Evolutionary conservation across 2,329 filamentous ascomycete species (phyloP).

Genomic region (Fusarium burgessii): DNA sequence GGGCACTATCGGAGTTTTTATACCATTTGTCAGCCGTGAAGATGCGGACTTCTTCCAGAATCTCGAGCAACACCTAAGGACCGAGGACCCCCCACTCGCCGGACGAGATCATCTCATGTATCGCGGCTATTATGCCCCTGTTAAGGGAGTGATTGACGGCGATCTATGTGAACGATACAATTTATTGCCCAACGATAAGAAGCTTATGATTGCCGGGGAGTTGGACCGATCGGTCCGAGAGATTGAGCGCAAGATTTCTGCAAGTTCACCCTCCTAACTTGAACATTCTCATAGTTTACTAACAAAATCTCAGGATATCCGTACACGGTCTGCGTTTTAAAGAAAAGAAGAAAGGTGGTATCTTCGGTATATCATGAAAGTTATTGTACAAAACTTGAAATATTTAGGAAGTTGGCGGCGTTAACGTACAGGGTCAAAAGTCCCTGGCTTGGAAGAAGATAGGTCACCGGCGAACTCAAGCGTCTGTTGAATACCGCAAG

Average conservation of each 20-base stretch:
- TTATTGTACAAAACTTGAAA: slow-evolving; percentile 46
- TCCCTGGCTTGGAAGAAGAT: slow-evolving; percentile 44
- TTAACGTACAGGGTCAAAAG: slow-evolving; percentile 47
- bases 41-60: slow-evolving; percentile 98
- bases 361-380: slow-evolving; percentile 42
- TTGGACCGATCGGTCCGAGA: slow-evolving; percentile 90
- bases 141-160: slow-evolving; percentile 96
- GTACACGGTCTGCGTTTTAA: slow-evolving; percentile 70
- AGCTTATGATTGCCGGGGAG: slow-evolving; percentile 94
- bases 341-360: slow-evolving; percentile 31
- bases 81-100: slow-evolving; percentile 87
- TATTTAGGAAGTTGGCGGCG: slow-evolving; percentile 47
- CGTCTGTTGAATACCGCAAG: slow-evolving; percentile 39
- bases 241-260: slow-evolving; percentile 95
- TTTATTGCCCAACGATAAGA: slow-evolving; percentile 85
- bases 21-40: slow-evolving; percentile 91
- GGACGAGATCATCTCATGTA: slow-evolving; percentile 97
- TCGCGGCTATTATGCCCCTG: slow-evolving; percentile 93
- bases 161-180: slow-evolving; percentile 95
- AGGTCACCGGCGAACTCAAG: slow-evolving; percentile 43
- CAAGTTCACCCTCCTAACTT: slow-evolving; percentile 49
- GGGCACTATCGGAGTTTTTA: slow-evolving; percentile 91
- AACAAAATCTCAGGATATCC: slow-evolving; percentile 62
- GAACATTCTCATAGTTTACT: slow-evolving; percentile 28
- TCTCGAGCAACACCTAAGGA: slow-evolving; percentile 87